Percentiles rank a stretch among this genome's conserved stretches.
phyloP scores from a whole-genome alignment of 192 early-diverging fungal genomes.

The Podila clonocystis region DNA sequence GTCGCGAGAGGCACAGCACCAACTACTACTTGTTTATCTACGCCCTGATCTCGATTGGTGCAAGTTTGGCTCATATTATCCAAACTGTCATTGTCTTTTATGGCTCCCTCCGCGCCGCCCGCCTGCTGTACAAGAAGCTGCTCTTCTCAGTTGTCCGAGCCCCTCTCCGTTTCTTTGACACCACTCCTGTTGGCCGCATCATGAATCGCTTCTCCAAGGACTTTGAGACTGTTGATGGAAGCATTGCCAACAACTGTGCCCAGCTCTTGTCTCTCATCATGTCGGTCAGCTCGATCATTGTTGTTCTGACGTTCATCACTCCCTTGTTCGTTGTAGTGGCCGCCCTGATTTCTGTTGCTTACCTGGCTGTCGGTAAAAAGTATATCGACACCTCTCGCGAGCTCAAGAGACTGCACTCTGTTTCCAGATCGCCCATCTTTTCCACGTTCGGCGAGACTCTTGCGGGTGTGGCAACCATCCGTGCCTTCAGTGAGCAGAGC shows the following conservation, averaged over 20 bases:
- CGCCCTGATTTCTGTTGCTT: conserved; percentile 57
- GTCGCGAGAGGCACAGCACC: conserved; percentile 39
- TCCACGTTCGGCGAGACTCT: conserved; percentile 70
- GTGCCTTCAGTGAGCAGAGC: conserved; percentile 78
- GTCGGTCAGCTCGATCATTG: conserved; percentile 58
- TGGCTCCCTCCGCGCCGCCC: conserved; percentile 65
- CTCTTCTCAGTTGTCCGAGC: conserved; percentile 69
- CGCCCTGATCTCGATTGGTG: conserved; percentile 54
- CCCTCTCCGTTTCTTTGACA: conserved; percentile 82
- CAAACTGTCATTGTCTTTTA: conserved; percentile 56
- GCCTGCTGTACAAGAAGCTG: conserved; percentile 61
- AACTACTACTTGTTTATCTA: conserved; percentile 65
- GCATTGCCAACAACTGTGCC: conserved; percentile 45
- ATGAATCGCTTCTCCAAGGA: conserved; percentile 89
- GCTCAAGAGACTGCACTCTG: conserved; percentile 88
- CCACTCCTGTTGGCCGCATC: conserved; percentile 81
- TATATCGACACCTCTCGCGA: conserved; percentile 86
- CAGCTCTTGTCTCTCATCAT: conserved; percentile 53
- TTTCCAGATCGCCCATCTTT: conserved; percentile 81
- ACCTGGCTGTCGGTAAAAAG: conserved; percentile 66
- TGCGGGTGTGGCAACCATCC: conserved; percentile 75
- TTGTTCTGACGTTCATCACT: conserved; percentile 65
- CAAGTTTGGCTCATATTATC: conserved; percentile 53
- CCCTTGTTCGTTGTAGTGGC: conserved; percentile 71
- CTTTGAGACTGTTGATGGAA: conserved; percentile 83